A percentile compares a stretch with the other conserved stretches of the same genome.
Evolutionary conservation across 139 green algal species (phyloP).

Genomic region (Micractinium sp.): DNA sequence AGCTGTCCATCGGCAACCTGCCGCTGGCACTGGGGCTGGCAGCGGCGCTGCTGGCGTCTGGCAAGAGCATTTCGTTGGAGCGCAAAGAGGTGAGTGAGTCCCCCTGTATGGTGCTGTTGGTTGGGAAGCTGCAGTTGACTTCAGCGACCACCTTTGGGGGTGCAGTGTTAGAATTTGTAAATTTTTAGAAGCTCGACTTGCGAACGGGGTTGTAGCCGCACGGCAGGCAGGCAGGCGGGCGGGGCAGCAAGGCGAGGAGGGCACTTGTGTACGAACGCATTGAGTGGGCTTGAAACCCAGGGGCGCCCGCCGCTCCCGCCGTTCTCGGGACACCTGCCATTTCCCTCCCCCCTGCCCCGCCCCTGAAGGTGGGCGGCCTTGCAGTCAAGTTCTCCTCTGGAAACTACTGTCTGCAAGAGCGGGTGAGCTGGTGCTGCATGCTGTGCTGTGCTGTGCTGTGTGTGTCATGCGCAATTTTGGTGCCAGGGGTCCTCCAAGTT

Average conservation of each 20-base stretch:
- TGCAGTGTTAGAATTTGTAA: too few relatives aligned
- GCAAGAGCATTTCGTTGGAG: background rate
- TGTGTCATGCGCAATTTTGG: background rate
- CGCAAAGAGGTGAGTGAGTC: conserved; percentile 6
- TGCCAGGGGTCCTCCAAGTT: background rate
- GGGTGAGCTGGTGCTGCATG: background rate
- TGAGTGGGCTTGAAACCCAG: too few relatives aligned
- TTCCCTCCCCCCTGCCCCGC: too few relatives aligned
- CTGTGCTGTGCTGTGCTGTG: background rate
- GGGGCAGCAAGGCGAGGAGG: background rate
- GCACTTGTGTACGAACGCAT: background rate
- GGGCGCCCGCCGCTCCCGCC: background rate
- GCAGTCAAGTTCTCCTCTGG: background rate
- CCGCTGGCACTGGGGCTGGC: background rate
- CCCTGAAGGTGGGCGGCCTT: background rate
- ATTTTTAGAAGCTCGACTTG: too few relatives aligned
- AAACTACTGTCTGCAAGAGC: conserved; percentile 4
- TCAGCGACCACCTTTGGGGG: background rate
- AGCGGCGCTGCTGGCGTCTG: conserved; percentile 20
- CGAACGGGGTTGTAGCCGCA: too few relatives aligned
- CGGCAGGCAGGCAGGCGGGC: too few relatives aligned
- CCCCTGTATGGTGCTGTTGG: background rate
- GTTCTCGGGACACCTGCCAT: too few relatives aligned
- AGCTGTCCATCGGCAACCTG: conserved; percentile 2
- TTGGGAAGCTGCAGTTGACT: background rate